Percentiles rank a stretch among this genome's conserved stretches.
These are phyloP conservation scores for Cinnamomum micranthum DNA, from an alignment of 164 flowering plant species.

Conservation along the genomic window DNA sequence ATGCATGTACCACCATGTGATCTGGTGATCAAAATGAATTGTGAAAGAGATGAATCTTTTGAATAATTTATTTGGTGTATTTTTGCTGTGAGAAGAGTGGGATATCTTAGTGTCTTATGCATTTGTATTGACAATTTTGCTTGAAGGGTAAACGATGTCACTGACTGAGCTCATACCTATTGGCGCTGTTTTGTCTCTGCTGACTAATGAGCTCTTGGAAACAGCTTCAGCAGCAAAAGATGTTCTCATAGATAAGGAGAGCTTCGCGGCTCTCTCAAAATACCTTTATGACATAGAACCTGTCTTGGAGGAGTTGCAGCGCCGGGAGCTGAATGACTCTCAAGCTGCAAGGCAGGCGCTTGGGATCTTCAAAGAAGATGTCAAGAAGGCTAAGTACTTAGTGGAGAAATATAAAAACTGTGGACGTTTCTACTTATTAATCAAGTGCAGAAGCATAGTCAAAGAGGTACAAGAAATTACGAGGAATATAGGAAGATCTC, in stretches of 20 bases:
- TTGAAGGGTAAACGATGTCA: slow-evolving; percentile 8
- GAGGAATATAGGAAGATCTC: slow-evolving; percentile 56
- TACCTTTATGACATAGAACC: slow-evolving; percentile 56
- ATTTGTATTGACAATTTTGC: no score
- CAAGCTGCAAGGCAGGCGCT: slow-evolving; percentile 52
- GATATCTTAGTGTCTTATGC: neutral
- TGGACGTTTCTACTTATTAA: slow-evolving; percentile 52
- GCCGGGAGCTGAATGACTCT: slow-evolving; percentile 44
- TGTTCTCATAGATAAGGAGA: slow-evolving; percentile 54
- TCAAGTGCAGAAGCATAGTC: slow-evolving; percentile 57
- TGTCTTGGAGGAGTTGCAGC: slow-evolving; percentile 51
- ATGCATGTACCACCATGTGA: neutral
- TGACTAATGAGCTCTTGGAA: slow-evolving; percentile 47
- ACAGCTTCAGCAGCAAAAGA: slow-evolving; percentile 65
- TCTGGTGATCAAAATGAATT: neutral
- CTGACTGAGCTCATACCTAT: slow-evolving; percentile 45
- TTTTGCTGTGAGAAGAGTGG: neutral
- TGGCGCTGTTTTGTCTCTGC: slow-evolving; percentile 51
- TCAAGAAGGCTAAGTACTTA: slow-evolving; percentile 50
- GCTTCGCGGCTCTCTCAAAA: slow-evolving; percentile 54
- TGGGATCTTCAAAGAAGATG: slow-evolving; percentile 47
- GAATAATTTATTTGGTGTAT: neutral
- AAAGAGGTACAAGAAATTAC: slow-evolving; percentile 57
- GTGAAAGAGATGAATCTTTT: neutral
- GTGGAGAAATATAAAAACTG: slow-evolving; percentile 63